Evolutionary conservation across 1,284 basidiomycete species (phyloP).

Genomic region (Chondrostereum purpureum): DNA sequence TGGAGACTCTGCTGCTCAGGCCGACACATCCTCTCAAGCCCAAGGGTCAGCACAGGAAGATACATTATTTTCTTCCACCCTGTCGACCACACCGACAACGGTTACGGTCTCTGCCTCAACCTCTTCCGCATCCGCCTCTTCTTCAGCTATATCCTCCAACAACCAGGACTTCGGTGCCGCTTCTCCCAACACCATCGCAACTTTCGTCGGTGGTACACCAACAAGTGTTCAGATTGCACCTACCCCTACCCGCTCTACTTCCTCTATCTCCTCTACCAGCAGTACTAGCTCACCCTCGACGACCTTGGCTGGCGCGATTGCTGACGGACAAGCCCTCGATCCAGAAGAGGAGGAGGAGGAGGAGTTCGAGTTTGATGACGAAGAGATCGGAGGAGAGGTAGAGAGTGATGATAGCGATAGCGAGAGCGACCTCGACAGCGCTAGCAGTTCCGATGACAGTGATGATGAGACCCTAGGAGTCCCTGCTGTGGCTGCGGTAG

Average conservation of each 20-base stretch:
- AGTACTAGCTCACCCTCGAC: no score
- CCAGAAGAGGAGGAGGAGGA: slow-evolving; percentile 13
- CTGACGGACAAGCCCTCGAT: not conserved
- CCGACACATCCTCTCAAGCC: slow-evolving; percentile 1
- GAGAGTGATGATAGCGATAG: slow-evolving; percentile 8
- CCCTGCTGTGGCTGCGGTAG: not conserved
- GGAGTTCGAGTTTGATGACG: slow-evolving; percentile 17
- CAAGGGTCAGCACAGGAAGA: not conserved
- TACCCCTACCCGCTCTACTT: slow-evolving; percentile 7
- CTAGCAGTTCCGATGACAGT: slow-evolving; percentile 7
- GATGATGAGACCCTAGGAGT: slow-evolving; percentile 3
- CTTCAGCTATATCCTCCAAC: not conserved
- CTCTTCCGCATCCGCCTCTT: not conserved
- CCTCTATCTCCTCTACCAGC: no score
- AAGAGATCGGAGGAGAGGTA: slow-evolving; percentile 11
- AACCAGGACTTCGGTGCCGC: not conserved
- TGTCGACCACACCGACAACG: not conserved
- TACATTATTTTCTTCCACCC: slow-evolving; percentile 2
- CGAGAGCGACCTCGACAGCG: slow-evolving; percentile 14
- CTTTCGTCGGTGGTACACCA: not conserved
- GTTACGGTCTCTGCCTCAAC: not conserved
- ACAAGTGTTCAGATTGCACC: slow-evolving; percentile 3
- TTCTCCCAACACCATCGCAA: slow-evolving; percentile 12
- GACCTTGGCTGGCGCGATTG: slow-evolving; percentile 8
- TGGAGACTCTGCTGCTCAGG: slow-evolving; percentile 15